Evolutionary conservation across 306 rosid species (phyloP), one percentile per base, ranked within the genome.

Genomic region (Argentina anserina): DNA sequence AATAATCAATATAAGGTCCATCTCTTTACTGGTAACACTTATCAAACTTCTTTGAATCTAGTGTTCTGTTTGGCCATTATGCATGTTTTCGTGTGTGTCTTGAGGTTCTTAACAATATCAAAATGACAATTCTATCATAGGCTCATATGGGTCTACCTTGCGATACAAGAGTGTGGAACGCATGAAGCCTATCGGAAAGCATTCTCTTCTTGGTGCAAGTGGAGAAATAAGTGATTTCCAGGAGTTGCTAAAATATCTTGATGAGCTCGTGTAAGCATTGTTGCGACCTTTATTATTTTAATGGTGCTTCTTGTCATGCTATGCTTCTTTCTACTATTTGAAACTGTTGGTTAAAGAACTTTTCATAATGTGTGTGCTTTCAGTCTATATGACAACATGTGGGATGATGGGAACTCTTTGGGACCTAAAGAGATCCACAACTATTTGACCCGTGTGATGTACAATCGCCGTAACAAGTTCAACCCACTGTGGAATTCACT

Each of bases 161-260:
- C 89, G 99, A 52, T 91, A 91, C 82, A 94, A 94, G 88, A 91
- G 91, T 50, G 84, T 94, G 60, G 97, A 88, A 70, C 86, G 99
- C 47, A 64, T 94, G 79, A 94, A 91, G 86, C 85, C 93, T 23
- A 63, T 91, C 67, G 97, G 97, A 74, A 94, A 94, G 36, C 97
- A 91, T 84, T 86, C 96, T 71, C 91, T 94, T 69, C 89, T 94
- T 17, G 96, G 97, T 37, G 99, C 91, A 62, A 94, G 95, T 42
- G 99, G 99, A 69, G 99, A 94, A 86, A 81, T 94, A 63, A 94
- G 99, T 81, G 99, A 94, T 56, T 94, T 91, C 77, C 99, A 92
- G 86, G 94, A 92, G 87, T 79, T 92, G 46, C 58, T 90, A 50
- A 86, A 82, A 50, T 79, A 84, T 69, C 97, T 93, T 39, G 97